These are phyloP conservation scores for Hemisphaericaspora xylanilytica DNA, from an alignment of 1,139 yeast genomes.

Conservation along the genomic window DNA sequence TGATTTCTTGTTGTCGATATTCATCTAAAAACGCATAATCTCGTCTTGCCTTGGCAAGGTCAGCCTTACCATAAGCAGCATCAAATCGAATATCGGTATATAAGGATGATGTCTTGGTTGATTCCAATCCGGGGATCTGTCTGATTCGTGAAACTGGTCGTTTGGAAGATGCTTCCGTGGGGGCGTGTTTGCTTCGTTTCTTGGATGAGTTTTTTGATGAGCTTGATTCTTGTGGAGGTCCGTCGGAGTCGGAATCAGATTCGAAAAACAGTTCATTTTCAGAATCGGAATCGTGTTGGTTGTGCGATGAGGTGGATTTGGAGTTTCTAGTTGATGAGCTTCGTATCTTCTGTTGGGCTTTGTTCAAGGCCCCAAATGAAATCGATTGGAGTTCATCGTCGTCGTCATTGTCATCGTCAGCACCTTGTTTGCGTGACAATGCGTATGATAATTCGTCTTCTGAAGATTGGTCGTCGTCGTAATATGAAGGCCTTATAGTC, in stretches of 20 bases:
- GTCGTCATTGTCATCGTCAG: conserved; percentile 20
- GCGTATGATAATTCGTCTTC: conserved; percentile 18
- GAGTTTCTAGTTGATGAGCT: conserved; percentile 12
- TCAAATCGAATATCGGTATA: conserved; percentile 87
- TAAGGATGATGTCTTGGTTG: conserved; percentile 27
- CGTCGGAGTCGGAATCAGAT: conserved; percentile 16
- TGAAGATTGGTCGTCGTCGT: conserved; percentile 17
- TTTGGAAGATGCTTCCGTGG: conserved; percentile 69
- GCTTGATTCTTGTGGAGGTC: conserved; percentile 16
- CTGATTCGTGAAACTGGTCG: conserved; percentile 68
- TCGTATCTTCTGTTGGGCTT: conserved; percentile 52
- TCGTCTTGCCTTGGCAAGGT: conserved; percentile 59
- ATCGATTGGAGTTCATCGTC: conserved; percentile 23
- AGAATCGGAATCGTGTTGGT: conserved; percentile 13
- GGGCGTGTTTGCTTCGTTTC: conserved; percentile 70
- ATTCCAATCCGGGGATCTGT: conserved; percentile 68
- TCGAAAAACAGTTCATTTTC: conserved; percentile 14
- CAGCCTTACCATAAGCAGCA: conserved; percentile 83
- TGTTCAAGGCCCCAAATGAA: conserved; percentile 59
- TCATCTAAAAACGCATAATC: conserved; percentile 85
- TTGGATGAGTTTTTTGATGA: conserved; percentile 16
- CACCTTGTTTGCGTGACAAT: conserved; percentile 10
- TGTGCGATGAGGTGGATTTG: conserved; percentile 14
- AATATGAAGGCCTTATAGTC: conserved; percentile 18
- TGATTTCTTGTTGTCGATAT: conserved; percentile 71